Base-by-base conservation (phyloP, 176 grass and related monocot species). In the Poa annua region DNA sequence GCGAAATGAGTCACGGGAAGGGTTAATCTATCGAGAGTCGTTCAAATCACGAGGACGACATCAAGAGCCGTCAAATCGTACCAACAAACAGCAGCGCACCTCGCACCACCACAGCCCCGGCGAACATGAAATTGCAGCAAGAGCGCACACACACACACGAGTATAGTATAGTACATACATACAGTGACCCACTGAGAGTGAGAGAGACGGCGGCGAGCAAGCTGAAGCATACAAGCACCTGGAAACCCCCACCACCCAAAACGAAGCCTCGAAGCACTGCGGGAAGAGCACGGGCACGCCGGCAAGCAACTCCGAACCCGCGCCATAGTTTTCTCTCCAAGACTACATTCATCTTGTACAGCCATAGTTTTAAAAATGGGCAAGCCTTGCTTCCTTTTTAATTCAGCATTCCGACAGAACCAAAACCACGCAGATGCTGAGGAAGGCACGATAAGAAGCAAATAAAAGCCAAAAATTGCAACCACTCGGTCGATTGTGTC, bases 71-170 rank as follows among this genome's bases (percentile, higher is more conserved):
- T 49, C 47, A 49, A 15, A 49, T 49, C 47, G 13, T 14, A 47
- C 11, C 45, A 47, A 9, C 17, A 68, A 16, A 81, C 26, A 9
- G 52, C 11, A 16, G 17, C 4, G 5, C 50, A 19, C 0, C 50
- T 5, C 16, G 50, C 7, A 13, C 29, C 29, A 14, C n/a, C 57
- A 8, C 36, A 60, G n/a, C 24, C 20, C 38, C 50, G 33, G 7
- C 57, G 16, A 35, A 61, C n/a, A 56, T n/a, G n/a, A 42, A 49
- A 51, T 75, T 69, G 74, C 77, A 59, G 59, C 47, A 59, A 81
- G 22, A 87, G 71, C 61, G 59, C 5, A 2, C 29, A 84, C 19
- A 84, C 54, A 29, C 29, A 29, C 20, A 26, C 11, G 10, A 5
- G 20, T 5, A 53, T 29, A 29, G 29, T 29, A 29, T 53, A 25